These are phyloP conservation scores for Solanum sejunctum DNA, from an alignment of 257 asterid species.

Conservation along the genomic window DNA sequence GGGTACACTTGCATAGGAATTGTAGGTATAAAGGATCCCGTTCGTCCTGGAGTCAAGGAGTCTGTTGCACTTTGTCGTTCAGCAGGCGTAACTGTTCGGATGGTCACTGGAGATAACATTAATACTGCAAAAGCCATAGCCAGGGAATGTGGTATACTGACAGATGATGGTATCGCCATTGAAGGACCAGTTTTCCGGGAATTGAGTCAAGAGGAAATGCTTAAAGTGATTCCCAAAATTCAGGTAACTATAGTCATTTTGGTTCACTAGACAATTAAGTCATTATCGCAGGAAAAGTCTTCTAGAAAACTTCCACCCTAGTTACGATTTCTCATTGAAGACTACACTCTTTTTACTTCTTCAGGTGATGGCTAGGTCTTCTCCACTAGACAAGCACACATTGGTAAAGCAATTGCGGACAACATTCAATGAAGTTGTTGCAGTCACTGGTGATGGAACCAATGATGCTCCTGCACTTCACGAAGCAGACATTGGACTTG, in stretches of 20 bases:
- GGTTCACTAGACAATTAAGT: not conserved
- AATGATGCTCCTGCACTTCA: conserved; percentile 24
- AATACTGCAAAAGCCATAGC: conserved; percentile 14
- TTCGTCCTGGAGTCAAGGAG: conserved; percentile 11
- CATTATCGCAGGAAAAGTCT: not conserved
- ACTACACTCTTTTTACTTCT: not conserved
- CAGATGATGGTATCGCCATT: conserved; percentile 5
- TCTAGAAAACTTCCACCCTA: not conserved
- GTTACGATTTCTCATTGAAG: not conserved
- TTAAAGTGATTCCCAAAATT: conserved; percentile 1
- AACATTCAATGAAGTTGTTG: conserved; percentile 15
- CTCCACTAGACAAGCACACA: conserved; percentile 10
- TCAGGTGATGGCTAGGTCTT: conserved; percentile 13
- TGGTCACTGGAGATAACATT: conserved; percentile 13
- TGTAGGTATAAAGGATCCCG: conserved; percentile 14
- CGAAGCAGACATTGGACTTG: conserved; percentile 24
- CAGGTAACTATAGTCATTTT: not conserved
- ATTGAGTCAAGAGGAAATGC: conserved; percentile 6
- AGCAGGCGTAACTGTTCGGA: conserved; percentile 7
- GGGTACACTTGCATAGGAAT: conserved; percentile 3
- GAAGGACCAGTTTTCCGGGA: conserved; percentile 12
- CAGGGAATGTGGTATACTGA: conserved; percentile 12
- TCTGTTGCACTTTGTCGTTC: conserved; percentile 8
- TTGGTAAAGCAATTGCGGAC: conserved; percentile 5
- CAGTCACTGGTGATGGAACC: conserved; percentile 29